Evolutionary conservation across 163 green algal species (phyloP).

Genomic region (Smithsoniella earleae): DNA sequence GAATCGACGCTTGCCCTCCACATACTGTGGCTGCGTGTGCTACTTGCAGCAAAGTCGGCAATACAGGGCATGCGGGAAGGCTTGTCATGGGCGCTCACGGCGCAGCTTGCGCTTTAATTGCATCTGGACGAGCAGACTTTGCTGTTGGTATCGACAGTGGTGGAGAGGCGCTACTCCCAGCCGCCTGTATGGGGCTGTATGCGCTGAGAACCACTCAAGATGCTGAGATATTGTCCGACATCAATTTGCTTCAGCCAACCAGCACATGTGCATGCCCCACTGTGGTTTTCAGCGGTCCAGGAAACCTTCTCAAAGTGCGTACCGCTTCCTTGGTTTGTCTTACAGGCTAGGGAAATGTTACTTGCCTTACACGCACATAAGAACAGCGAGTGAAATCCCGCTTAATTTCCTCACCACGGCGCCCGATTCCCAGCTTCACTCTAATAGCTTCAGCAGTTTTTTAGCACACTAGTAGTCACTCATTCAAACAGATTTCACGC

Average conservation of each 20-base stretch:
- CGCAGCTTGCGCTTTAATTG: neutral
- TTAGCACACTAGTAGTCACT: too few species aligned
- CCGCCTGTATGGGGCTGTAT: conserved; percentile 27
- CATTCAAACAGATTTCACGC: too few species aligned
- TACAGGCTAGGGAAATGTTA: too few species aligned
- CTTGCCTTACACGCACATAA: too few species aligned
- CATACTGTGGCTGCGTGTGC: neutral
- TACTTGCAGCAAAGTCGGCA: neutral
- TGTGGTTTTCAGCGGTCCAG: neutral
- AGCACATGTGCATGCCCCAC: neutral
- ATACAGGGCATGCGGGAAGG: conserved; percentile 1
- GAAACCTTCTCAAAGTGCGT: neutral
- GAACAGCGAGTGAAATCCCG: too few species aligned
- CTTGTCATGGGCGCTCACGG: neutral
- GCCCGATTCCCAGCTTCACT: too few species aligned
- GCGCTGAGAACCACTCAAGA: neutral
- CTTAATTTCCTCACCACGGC: too few species aligned
- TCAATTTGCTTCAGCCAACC: neutral
- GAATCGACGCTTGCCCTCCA: neutral
- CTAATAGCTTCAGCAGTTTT: too few species aligned
- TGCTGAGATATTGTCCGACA: neutral
- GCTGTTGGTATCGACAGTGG: conserved; percentile 7
- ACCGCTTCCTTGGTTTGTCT: too few species aligned
- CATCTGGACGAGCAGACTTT: neutral
- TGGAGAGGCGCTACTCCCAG: neutral